Conservation (phyloP, 164 flowering plant genomes). For the Nymphaea thermarum region DNA sequence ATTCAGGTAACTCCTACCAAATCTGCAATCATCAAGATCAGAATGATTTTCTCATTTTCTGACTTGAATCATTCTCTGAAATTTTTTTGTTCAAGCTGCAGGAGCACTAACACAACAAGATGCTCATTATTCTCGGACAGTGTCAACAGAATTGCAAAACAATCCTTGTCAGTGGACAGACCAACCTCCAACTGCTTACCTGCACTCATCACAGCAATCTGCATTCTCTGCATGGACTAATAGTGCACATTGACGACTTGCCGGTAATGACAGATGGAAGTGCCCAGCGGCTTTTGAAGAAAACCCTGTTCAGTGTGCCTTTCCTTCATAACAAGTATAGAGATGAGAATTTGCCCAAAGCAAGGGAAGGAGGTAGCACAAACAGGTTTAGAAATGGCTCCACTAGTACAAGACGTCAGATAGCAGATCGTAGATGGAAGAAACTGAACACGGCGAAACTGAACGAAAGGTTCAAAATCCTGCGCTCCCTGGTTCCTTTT, state of each 20-base stretch:
- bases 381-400: conserved; percentile 21
- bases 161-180: conserved; percentile 34
- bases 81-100: conserved; percentile 4
- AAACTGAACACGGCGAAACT: no score
- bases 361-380: conserved; percentile 15
- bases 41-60: no score
- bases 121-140: conserved; percentile 70
- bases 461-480: no score
- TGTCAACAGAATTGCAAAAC: conserved; percentile 50
- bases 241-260: conserved; percentile 17
- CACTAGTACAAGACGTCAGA: conserved; percentile 13
- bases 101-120: conserved; percentile 41
- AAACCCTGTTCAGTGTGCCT: conserved; percentile 63
- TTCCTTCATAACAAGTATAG: conserved; percentile 41
- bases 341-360: conserved; percentile 31
- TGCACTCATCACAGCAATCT: conserved; percentile 29
- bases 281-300: conserved; percentile 71
- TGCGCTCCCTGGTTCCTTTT: no score
- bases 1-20: conserved; percentile 19
- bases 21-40: no score
- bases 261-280: conserved; percentile 16
- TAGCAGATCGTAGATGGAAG: conserved; percentile 12
- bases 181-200: conserved; percentile 12
- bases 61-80: no score
- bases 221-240: conserved; percentile 51